Evolutionary conservation across 768 basidiomycete genomes (phyloP), one percentile per base, ranked within the genome.

Genomic region (Termitomyces sp.): DNA sequence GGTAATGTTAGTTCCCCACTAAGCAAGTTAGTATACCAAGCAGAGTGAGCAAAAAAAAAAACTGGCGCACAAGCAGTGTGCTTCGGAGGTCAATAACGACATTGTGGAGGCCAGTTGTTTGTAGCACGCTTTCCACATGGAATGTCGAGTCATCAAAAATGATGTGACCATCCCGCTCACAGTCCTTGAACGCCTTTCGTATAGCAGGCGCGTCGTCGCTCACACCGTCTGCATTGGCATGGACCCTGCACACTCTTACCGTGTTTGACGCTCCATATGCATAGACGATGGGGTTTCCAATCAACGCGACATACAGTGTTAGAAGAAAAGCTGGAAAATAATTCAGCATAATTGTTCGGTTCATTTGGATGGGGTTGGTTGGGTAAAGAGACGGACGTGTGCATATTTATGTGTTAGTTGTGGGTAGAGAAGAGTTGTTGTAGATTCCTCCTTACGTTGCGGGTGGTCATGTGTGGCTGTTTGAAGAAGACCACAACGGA

Each of bases 1-100:
- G 3, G 69, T 73, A 22, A 75, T 70, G 52, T 79, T 76, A 8
- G 68, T 71, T 22, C 71, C 73, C 65, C 71, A 75, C 73, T 73
- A 42, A 20, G 46, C 13, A 39, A 8, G 51, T 56, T 45, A 51
- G n/a, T 9, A 33, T 22, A 6, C 28, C 2, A 7, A 38, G 36
- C 38, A 38, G 16, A 18, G 13, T 8, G 8, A 28, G 12, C 35
- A 36, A 42, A 28, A 24, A 38, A 36, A 42, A 28, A 24, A 38
- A 24, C 18, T 36, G 13, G 60, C 74, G 61, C 53, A 77, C 76
- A 36, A 77, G 66, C 36, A 79, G 63, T 13, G 71, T 76, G 15
- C 77, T 75, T 33, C 66, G 64, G 9, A 77, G 63, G 62, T 77
- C 73, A 18, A 79, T 66, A 12, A 67, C 51, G 6, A 74, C 69